A percentile compares a stretch with the other conserved stretches of the same genome.
phyloP scores from a whole-genome alignment of 108 stramenopile species.

The Discostella pseudostelligera region DNA sequence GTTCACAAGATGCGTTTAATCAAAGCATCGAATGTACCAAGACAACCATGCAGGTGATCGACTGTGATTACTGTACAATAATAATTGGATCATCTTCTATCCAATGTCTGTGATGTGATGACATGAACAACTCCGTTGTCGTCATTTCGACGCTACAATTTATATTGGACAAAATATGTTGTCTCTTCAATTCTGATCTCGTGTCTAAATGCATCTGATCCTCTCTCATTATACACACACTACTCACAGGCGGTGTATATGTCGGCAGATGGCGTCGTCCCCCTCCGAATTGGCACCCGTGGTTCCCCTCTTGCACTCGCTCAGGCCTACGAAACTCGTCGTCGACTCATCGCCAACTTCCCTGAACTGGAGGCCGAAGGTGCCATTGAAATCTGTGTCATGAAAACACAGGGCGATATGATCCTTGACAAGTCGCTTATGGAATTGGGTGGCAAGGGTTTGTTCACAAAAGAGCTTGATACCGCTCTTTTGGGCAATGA shows the following conservation, averaged over 20 bases:
- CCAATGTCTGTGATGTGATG: too few relatives aligned
- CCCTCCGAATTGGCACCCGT: constrained; percentile 95
- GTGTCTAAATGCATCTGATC: not conserved
- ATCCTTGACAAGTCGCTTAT: constrained; percentile 98
- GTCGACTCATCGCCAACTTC: constrained; percentile 86
- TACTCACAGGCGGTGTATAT: constrained; percentile 69
- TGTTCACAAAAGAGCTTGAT: constrained; percentile 99
- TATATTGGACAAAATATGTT: too few relatives aligned
- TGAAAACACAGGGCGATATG: constrained; percentile 99
- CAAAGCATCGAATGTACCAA: too few relatives aligned
- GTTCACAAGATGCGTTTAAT: too few relatives aligned
- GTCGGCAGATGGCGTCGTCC: constrained; percentile 66
- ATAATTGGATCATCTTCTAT: too few relatives aligned
- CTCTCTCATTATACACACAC: not conserved
- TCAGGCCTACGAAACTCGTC: constrained; percentile 96
- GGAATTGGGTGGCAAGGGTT: constrained; percentile 99
- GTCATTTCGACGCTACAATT: too few relatives aligned
- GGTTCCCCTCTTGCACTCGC: constrained; percentile 98
- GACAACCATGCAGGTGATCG: too few relatives aligned
- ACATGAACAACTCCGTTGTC: too few relatives aligned
- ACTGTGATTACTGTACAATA: too few relatives aligned
- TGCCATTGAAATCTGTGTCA: constrained; percentile 95
- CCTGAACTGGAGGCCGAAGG: constrained; percentile 93
- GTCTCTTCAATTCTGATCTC: too few relatives aligned
- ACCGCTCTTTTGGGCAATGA: constrained; percentile 93